Conservation (phyloP, 1,284 basidiomycete genomes). For the Gomphus bonarii region DNA sequence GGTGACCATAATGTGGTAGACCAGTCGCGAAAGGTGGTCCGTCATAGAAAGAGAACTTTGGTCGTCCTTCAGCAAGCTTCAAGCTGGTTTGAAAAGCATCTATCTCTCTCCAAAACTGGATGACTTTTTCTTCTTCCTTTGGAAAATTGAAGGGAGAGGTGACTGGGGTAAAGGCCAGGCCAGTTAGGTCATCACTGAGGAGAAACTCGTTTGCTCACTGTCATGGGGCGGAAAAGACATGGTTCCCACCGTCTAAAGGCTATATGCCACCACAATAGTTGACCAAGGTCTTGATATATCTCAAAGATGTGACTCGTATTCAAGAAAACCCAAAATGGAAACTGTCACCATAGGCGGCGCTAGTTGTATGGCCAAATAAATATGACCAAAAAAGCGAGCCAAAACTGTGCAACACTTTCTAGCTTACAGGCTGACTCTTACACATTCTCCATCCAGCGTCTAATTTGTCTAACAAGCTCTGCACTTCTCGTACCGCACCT, state of each 20-base stretch:
- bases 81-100: slow-evolving; percentile 95
- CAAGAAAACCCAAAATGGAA: background rate
- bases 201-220: slow-evolving; percentile 29
- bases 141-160: slow-evolving; percentile 79
- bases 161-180: slow-evolving; percentile 29
- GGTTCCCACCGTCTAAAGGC: slow-evolving; percentile 10
- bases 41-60: slow-evolving; percentile 93
- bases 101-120: slow-evolving; percentile 91
- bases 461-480: slow-evolving; percentile 43
- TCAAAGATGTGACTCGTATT: background rate
- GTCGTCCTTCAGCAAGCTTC: slow-evolving; percentile 83
- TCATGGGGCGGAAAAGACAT: slow-evolving; percentile 70
- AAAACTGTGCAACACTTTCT: background rate
- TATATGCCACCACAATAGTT: background rate
- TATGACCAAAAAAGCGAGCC: background rate
- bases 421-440: slow-evolving; percentile 12
- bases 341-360: too few species aligned
- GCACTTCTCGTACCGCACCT: slow-evolving; percentile 60
- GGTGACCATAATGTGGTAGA: slow-evolving; percentile 91
- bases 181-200: slow-evolving; percentile 1
- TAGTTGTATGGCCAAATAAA: background rate
- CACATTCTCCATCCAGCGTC: slow-evolving; percentile 36
- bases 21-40: slow-evolving; percentile 98
- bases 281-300: background rate
- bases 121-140: slow-evolving; percentile 87